Evolutionary conservation across 2,329 filamentous ascomycete genomes (phyloP).

Genomic region (Hypoxylon sp.): DNA sequence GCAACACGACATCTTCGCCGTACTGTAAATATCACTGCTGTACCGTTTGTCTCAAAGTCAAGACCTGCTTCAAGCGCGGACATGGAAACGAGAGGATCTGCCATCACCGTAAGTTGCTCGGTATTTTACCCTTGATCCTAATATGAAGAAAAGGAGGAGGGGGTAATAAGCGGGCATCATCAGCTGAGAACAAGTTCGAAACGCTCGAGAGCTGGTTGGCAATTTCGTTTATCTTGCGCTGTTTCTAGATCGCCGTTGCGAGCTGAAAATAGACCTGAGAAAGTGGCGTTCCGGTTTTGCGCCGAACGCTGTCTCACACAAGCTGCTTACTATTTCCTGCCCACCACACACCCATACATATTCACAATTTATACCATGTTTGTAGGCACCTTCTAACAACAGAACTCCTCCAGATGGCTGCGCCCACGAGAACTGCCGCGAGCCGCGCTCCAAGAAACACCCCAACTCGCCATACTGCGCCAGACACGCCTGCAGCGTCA

Average conservation of each 20-base stretch:
- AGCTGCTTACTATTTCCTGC: not conserved
- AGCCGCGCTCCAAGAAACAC: slow-evolving; percentile 20
- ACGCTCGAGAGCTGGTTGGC: not conserved
- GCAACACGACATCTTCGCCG: slow-evolving; percentile 16
- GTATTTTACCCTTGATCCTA: not conserved
- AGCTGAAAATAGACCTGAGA: slow-evolving; percentile 29
- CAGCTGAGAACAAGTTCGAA: not conserved
- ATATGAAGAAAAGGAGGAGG: not conserved
- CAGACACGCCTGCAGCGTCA: slow-evolving; percentile 37
- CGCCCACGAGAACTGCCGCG: slow-evolving; percentile 36
- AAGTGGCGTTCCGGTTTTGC: slow-evolving; percentile 36
- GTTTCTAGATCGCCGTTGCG: slow-evolving; percentile 35
- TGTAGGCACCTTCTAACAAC: not conserved
- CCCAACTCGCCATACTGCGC: slow-evolving; percentile 32
- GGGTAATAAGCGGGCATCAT: not conserved
- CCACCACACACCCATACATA: not conserved
- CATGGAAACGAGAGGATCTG: slow-evolving; percentile 40
- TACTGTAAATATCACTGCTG: slow-evolving; percentile 38
- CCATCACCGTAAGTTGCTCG: slow-evolving; percentile 35
- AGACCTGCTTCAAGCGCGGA: slow-evolving; percentile 30
- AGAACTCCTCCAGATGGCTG: slow-evolving; percentile 38
- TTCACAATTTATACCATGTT: not conserved
- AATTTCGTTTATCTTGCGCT: slow-evolving; percentile 4
- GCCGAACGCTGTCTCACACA: slow-evolving; percentile 33
- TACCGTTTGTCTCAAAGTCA: slow-evolving; percentile 21